A percentile compares a stretch with the other conserved stretches of the same genome.
Evolutionary conservation across 1,284 basidiomycete species (phyloP).

Genomic region (Cutaneotrichosporon mucoides): DNA sequence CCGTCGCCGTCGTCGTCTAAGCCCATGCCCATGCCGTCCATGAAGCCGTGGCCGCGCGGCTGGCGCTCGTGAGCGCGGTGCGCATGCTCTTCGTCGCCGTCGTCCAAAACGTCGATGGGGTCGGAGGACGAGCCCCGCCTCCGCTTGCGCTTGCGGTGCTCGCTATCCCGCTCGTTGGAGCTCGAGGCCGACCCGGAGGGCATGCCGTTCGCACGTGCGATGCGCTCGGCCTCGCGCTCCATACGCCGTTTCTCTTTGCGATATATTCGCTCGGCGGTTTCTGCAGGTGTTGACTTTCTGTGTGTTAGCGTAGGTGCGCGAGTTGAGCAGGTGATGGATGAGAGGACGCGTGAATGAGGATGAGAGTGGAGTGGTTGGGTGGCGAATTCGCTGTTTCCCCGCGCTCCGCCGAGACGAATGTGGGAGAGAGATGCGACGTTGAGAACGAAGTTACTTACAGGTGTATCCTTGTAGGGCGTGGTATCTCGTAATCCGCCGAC

Average conservation of each 20-base stretch:
- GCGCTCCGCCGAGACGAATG: no score
- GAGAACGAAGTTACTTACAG: background rate
- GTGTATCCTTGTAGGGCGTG: background rate
- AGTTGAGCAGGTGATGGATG: no score
- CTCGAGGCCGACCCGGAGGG: background rate
- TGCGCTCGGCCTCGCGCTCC: conserved; percentile 19
- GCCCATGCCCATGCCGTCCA: background rate
- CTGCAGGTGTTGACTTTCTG: conserved; percentile 36
- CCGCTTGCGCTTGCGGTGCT: background rate
- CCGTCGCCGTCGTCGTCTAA: background rate
- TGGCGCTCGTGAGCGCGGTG: no score
- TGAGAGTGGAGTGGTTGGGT: background rate
- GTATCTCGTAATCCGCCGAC: background rate
- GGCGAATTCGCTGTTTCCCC: background rate
- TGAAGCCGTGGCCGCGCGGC: no score
- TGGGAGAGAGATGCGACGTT: no score
- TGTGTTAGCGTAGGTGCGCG: background rate
- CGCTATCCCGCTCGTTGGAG: no score
- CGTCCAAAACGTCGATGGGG: background rate
- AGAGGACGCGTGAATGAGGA: no score
- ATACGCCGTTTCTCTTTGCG: conserved; percentile 26
- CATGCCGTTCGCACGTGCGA: conserved; percentile 32
- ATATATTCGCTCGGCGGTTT: conserved; percentile 30
- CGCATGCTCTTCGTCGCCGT: no score
- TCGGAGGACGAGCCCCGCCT: background rate